These are phyloP conservation scores for Batkoa obscura DNA, from an alignment of 371 early-diverging fungal genomes.

Conservation along the genomic window DNA sequence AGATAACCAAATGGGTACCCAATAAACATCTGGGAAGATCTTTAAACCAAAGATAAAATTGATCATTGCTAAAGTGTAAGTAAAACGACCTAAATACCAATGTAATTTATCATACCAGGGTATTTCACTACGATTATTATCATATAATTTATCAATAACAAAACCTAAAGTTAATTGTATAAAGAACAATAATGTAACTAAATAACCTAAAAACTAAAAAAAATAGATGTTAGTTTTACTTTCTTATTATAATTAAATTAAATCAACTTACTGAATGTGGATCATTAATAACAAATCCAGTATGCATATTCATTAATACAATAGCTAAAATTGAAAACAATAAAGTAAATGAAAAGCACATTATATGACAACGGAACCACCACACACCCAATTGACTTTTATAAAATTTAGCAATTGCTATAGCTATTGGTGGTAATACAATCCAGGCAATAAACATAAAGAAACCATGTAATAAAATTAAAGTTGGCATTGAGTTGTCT, in stretches of 20 bases:
- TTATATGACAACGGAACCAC: neutral
- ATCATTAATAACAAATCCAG: neutral
- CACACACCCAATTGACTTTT: neutral
- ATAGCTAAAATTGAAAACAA: no score
- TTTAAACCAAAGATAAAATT: slow-evolving; percentile 3
- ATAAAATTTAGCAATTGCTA: neutral
- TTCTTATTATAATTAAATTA: no score
- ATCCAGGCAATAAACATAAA: slow-evolving; percentile 3
- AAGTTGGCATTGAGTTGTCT: no score
- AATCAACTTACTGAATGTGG: neutral
- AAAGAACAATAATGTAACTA: neutral
- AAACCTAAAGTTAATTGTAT: neutral
- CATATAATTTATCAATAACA: neutral
- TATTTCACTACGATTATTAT: neutral
- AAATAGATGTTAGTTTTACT: no score
- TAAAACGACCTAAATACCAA: neutral
- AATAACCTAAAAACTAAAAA: no score
- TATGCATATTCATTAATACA: no score
- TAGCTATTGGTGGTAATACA: neutral
- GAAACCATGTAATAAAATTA: neutral
- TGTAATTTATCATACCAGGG: slow-evolving; percentile 1
- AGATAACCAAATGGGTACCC: no score
- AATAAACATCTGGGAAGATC: no score
- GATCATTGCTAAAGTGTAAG: neutral
- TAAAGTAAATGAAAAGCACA: neutral